Base-by-base conservation (phyloP, 768 basidiomycete species). In the Leccinum barrowsii region DNA sequence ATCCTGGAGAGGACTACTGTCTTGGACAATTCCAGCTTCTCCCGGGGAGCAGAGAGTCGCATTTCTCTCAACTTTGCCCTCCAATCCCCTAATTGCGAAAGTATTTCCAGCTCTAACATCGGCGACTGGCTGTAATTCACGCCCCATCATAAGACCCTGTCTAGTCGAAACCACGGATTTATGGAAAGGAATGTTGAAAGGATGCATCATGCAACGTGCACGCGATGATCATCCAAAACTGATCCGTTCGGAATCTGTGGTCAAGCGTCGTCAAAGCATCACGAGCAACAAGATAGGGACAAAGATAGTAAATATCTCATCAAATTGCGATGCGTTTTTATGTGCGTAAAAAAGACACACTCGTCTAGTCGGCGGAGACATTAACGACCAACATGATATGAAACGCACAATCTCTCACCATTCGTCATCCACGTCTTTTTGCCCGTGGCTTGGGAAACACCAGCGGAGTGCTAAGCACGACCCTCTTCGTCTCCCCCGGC, bases 61-160 rank as follows among this genome's bases (percentile, higher is more conserved):
- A 66, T 85, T 94, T 58, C 96, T 79, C 82, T 89, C 89, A 2
- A 98, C 93, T 65, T 86, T 90, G 1, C 94, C 92, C 66, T 91
- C 92, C 56, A 98, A 73, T 0, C 97, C 96, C 62, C 79, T 87
- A 61, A 98, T 85, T 2, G 95, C 97, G 63, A 98, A 98, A 5
- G 95, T 90, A 68, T 96, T 95, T 7, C 97, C 97, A 2, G 97
- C 94, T 28, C 82, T 82, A 1, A 98, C 94, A 59, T 77, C 78
- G 21, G 90, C 79, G 3, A 96, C 92, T 0, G 87, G 79, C 0
- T 92, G 85, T n/a, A 99, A 79, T 68, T 98, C 95, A 46, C 92
- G 77, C 3, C 97, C 97, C 97, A 99, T 98, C 93, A 99, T 98
- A 52, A 26, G 26, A 26, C 26, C 26, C 26, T 26, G 26, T 26